A percentile compares a stretch with the other conserved stretches of the same genome.
phyloP scores from a whole-genome alignment of 2,329 filamentous ascomycete species.

The Botrytis squamosa region DNA sequence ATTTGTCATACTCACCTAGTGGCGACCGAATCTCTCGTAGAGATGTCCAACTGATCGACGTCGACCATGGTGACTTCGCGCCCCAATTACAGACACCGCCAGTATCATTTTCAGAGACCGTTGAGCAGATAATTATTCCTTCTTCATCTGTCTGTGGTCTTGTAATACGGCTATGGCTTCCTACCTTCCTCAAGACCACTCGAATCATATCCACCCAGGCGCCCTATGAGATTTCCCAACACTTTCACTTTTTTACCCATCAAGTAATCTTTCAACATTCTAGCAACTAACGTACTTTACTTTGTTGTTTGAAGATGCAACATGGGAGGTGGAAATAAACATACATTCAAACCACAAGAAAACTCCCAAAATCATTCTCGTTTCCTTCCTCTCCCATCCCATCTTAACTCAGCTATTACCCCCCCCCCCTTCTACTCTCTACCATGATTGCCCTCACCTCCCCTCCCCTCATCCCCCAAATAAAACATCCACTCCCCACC shows the following conservation, averaged over 20 bases:
- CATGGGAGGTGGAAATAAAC: not conserved
- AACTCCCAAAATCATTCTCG: not conserved
- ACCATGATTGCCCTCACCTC: too few species aligned
- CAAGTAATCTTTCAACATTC: not conserved
- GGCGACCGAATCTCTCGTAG: too few species aligned
- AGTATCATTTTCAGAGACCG: too few species aligned
- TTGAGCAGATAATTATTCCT: too few species aligned
- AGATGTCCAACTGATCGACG: too few species aligned
- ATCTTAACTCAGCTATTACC: not conserved
- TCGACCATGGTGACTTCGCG: too few species aligned
- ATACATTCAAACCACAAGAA: not conserved
- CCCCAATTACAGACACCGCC: too few species aligned
- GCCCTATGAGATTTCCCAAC: not conserved
- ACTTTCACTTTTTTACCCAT: not conserved
- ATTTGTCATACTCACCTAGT: too few species aligned
- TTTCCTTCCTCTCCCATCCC: not conserved
- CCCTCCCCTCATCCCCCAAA: too few species aligned
- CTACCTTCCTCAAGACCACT: not conserved
- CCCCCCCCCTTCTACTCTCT: too few species aligned
- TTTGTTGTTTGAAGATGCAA: not conserved
- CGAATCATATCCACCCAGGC: not conserved
- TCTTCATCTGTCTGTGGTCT: not conserved
- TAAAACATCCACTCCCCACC: too few species aligned
- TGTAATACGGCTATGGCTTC: not conserved
- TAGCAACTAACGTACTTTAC: not conserved